Conservation (phyloP, 768 basidiomycete species). For the Mycena galericulata region DNA sequence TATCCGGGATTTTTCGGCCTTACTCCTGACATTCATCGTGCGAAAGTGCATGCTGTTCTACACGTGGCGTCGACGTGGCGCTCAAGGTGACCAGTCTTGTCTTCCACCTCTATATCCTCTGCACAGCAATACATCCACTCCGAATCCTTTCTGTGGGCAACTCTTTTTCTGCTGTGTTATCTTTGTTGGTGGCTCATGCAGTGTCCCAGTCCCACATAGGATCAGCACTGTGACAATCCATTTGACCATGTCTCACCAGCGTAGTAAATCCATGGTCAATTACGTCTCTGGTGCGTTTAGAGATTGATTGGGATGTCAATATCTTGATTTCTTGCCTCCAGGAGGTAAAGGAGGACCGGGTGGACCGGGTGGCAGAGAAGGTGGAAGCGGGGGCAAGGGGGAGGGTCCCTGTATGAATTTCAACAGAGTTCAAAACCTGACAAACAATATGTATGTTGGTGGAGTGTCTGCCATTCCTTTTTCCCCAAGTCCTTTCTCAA, state of each 20-base stretch:
- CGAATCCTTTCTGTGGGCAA: neutral
- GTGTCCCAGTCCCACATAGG: neutral
- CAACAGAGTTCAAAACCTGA: neutral
- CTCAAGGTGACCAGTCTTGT: neutral
- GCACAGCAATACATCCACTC: neutral
- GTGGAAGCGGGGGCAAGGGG: neutral
- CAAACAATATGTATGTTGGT: neutral
- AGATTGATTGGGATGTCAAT: neutral
- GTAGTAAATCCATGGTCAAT: neutral
- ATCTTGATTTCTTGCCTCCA: neutral
- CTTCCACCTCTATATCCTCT: neutral
- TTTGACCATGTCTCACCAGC: neutral
- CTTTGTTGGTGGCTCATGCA: neutral
- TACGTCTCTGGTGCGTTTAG: neutral
- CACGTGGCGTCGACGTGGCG: neutral
- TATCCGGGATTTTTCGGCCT: no score
- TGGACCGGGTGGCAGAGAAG: neutral
- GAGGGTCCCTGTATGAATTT: neutral
- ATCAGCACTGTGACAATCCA: neutral
- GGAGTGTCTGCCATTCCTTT: neutral
- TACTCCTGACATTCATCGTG: neutral
- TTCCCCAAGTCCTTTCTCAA: neutral
- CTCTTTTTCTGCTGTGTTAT: neutral
- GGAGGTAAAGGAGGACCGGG: neutral
- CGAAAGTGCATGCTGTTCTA: neutral